A percentile compares a stretch with the other conserved stretches of the same genome.
phyloP scores from a whole-genome alignment of 257 asterid species.

The Striga asiatica region DNA sequence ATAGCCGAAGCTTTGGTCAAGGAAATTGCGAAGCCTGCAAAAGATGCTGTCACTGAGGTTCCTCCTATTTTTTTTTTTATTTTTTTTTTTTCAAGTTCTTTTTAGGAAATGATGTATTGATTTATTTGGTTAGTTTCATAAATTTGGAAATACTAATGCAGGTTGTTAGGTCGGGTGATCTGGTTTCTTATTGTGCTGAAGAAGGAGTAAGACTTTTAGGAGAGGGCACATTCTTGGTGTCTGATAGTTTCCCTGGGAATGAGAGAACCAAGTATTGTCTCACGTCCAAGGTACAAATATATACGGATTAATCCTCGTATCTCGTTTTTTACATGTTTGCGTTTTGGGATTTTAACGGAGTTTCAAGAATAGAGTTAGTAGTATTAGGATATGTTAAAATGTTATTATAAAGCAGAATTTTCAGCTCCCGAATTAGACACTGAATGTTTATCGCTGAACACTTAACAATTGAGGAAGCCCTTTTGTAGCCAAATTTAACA shows the following conservation, averaged over 20 bases:
- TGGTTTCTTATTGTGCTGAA: slow-evolving; percentile 75
- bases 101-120: not conserved
- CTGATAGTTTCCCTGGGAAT: slow-evolving; percentile 87
- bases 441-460: not conserved
- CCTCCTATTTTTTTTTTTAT: too few relatives aligned
- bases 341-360: too few relatives aligned
- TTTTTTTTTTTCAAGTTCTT: not conserved
- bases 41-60: slow-evolving; percentile 92
- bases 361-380: not conserved
- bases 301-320: not conserved
- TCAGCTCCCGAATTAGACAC: too few relatives aligned
- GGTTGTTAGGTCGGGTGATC: slow-evolving; percentile 64
- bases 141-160: slow-evolving; percentile 8
- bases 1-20: slow-evolving; percentile 88
- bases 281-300: slow-evolving; percentile 47
- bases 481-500: not conserved
- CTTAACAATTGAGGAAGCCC: not conserved
- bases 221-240: slow-evolving; percentile 59
- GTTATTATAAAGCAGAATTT: too few relatives aligned
- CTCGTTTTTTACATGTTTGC: not conserved
- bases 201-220: slow-evolving; percentile 83
- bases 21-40: slow-evolving; percentile 95
- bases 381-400: not conserved
- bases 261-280: slow-evolving; percentile 85
- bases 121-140: not conserved